A percentile compares a stretch with the other conserved stretches of the same genome.
These are phyloP conservation scores for Phylloporus sp. DNA, from an alignment of 768 basidiomycete genomes.

Conservation along the genomic window DNA sequence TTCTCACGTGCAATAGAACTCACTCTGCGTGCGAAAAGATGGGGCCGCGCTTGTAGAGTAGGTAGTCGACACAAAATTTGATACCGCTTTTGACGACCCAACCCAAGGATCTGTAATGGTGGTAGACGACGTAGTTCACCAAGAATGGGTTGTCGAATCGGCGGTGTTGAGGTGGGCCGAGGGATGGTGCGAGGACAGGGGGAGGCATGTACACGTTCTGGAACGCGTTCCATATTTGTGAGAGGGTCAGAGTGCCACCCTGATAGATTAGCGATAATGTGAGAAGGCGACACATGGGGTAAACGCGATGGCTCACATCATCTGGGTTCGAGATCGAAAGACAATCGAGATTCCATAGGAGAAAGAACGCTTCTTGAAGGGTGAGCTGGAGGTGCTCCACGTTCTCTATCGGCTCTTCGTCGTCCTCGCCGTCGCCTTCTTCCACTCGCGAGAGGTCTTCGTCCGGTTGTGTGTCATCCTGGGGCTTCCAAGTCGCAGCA, in stretches of 20 bases:
- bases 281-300: not conserved
- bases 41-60: conserved; percentile 91
- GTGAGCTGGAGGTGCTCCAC: conserved; percentile 90
- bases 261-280: conserved; percentile 22
- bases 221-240: conserved; percentile 61
- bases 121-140: conserved; percentile 83
- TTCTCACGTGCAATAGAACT: conserved; percentile 24
- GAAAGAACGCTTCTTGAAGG: conserved; percentile 84
- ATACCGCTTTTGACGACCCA: conserved; percentile 96
- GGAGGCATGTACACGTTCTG: conserved; percentile 51
- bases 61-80: conserved; percentile 95
- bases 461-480: conserved; percentile 18
- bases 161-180: conserved; percentile 24
- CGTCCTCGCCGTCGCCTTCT: conserved; percentile 28
- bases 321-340: conserved; percentile 61
- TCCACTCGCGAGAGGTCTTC: conserved; percentile 12
- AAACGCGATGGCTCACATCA: conserved; percentile 44
- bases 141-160: conserved; percentile 91
- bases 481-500: conserved; percentile 74
- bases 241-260: conserved; percentile 50
- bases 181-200: conserved; percentile 28
- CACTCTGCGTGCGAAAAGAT: conserved; percentile 96
- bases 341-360: conserved; percentile 80
- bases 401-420: conserved; percentile 57
- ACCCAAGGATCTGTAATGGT: conserved; percentile 92